A percentile compares a stretch with the other conserved stretches of the same genome.
Conservation (phyloP, 2,329 filamentous ascomycete species). For the Colletotrichum eleusines region DNA sequence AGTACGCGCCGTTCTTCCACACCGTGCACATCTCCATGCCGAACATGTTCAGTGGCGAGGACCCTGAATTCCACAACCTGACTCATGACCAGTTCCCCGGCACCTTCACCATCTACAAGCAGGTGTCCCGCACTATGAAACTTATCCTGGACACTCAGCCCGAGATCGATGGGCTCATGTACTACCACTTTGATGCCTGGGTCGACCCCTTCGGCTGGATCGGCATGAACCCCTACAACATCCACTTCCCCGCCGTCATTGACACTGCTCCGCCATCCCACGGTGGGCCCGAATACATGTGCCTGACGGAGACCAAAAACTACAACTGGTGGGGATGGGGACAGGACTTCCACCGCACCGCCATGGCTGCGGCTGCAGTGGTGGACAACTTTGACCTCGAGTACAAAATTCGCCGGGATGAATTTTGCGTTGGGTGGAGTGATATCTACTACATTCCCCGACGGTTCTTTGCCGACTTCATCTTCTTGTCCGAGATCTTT, state of each 20-base stretch:
- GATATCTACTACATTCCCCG: conserved; percentile 52
- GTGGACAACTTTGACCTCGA: conserved; percentile 43
- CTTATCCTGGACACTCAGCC: conserved; percentile 47
- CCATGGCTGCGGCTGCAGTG: conserved; percentile 40
- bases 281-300: conserved; percentile 43
- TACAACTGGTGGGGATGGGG: conserved; percentile 46
- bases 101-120: conserved; percentile 44
- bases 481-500: conserved; percentile 47
- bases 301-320: conserved; percentile 42
- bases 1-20: conserved; percentile 50
- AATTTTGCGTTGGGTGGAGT: conserved; percentile 50
- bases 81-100: conserved; percentile 47
- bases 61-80: conserved; percentile 44
- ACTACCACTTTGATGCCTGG: conserved; percentile 52
- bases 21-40: conserved; percentile 48
- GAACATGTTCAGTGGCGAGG: conserved; percentile 38
- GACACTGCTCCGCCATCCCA: conserved; percentile 40
- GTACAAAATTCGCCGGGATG: conserved; percentile 44
- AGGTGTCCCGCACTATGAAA: conserved; percentile 49
- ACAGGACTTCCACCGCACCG: conserved; percentile 40
- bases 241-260: conserved; percentile 47
- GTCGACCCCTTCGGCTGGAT: conserved; percentile 48
- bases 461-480: conserved; percentile 50
- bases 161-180: conserved; percentile 49
- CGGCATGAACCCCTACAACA: conserved; percentile 46